Conservation (phyloP, 495 filamentous ascomycete genomes). For the Cercophora scortea region DNA sequence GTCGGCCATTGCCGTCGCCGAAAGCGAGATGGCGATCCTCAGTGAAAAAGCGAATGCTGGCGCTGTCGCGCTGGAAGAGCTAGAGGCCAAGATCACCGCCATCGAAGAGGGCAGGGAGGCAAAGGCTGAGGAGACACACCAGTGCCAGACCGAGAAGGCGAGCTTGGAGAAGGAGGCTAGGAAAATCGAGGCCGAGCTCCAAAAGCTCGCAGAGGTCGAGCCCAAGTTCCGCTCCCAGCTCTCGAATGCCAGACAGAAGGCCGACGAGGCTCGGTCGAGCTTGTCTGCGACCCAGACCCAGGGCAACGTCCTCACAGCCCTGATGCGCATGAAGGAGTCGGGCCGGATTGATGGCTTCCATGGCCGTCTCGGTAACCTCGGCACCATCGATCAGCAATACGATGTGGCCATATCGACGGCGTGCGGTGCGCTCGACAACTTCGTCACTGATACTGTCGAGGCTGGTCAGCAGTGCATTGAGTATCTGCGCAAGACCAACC, state of each 20-base stretch:
- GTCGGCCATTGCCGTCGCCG: conserved; percentile 85
- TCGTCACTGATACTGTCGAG: conserved; percentile 92
- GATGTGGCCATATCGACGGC: conserved; percentile 97
- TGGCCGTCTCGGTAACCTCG: conserved; percentile 87
- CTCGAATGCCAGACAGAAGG: conserved; percentile 82
- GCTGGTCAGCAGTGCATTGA: conserved; percentile 96
- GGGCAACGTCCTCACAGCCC: conserved; percentile 80
- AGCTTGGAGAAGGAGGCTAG: conserved; percentile 66
- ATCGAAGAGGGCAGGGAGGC: conserved; percentile 60
- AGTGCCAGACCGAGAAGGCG: conserved; percentile 63
- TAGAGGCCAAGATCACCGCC: conserved; percentile 65
- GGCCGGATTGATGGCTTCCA: conserved; percentile 96
- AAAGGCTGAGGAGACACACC: conserved; percentile 69
- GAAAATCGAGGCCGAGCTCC: conserved; percentile 61
- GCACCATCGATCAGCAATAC: conserved; percentile 89
- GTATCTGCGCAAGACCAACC: conserved; percentile 92
- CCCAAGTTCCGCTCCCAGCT: conserved; percentile 72
- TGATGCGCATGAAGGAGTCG: conserved; percentile 93
- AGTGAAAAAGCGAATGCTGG: conserved; percentile 82
- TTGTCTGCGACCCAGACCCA: conserved; percentile 83
- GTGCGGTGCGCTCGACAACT: conserved; percentile 82
- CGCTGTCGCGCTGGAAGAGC: conserved; percentile 72
- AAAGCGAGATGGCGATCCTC: conserved; percentile 88
- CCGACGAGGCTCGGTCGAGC: conserved; percentile 87
- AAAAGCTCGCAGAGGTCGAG: conserved; percentile 65